Evolutionary conservation across 768 basidiomycete genomes (phyloP), one percentile per base, ranked within the genome.

Genomic region (Suillus sp.): DNA sequence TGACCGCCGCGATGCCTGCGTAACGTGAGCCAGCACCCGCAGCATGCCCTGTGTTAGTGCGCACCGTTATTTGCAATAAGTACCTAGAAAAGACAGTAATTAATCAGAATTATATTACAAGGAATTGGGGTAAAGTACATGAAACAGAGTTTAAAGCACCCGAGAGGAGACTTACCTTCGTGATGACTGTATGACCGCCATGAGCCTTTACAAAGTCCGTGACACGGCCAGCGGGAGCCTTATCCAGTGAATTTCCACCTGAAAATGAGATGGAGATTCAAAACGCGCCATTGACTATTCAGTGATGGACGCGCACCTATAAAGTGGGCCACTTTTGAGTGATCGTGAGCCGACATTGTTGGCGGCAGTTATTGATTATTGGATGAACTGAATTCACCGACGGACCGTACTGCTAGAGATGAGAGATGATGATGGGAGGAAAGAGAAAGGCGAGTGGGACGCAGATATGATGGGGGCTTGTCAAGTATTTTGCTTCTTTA

Each of bases 161-260:
- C 22, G 35, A 25, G 18, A 38, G 37, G 14, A 27, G 38, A 72
- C 84, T 66, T 69, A 96, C 97, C 82, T 99, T 99, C 63, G 95
- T 97, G 78, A 99, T 98, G 65, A 99, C 96, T 22, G 97, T 96
- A 78, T 99, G 97, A 63, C 97, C 97, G 11, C 96, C 95, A 74
- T 96, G 82, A 56, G 80, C 79, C 73, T 91, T 89, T 40, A 99
- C 96, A 77, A 96, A 99, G 79, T 98, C 95, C 66, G 87, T 83
- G 47, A 99, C 88, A 65, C 83, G 84, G 60, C 92, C 86, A 32
- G 89, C 81, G 32, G 90, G 80, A 35, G 96, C 96, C 65, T 85
- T 89, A 64, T 95, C 93, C 65, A 99, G 74, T 35, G 92, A 87
- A 79, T 98, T 98, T 66, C 94, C 96, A 71, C 97, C 97, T 98